Conservation (phyloP, 2,329 filamentous ascomycete genomes). For the Hymenoscyphus albidus region DNA sequence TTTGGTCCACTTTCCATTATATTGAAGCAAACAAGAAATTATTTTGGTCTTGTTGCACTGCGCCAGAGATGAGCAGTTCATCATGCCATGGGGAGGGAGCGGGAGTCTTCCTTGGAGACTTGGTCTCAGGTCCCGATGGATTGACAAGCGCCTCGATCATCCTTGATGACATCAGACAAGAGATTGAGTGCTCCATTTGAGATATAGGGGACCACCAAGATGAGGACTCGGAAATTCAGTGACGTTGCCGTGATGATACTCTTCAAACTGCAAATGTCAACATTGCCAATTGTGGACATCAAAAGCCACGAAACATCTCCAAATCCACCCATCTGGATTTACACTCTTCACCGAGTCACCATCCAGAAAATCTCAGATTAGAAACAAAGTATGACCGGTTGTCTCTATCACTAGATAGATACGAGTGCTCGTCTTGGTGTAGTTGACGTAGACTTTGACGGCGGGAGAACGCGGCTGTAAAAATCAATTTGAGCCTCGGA, state of each 20-base stretch:
- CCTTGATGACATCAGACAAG: background rate
- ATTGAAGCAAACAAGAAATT: background rate
- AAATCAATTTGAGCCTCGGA: background rate
- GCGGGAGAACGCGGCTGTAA: background rate
- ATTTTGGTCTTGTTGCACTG: background rate
- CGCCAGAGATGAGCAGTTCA: background rate
- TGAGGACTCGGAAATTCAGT: background rate
- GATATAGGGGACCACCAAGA: background rate
- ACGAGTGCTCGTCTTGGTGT: background rate
- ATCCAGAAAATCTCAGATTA: background rate
- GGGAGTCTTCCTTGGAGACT: constrained; percentile 1
- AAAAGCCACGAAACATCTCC: background rate
- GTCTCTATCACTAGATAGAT: background rate
- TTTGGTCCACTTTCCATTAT: background rate
- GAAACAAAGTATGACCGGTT: background rate
- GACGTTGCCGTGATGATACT: background rate
- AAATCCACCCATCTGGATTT: background rate
- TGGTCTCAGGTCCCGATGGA: background rate
- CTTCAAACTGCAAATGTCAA: background rate
- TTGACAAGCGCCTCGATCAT: background rate
- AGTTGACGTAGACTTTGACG: background rate
- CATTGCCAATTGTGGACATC: background rate
- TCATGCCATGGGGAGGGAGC: background rate
- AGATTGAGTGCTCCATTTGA: background rate
- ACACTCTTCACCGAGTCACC: background rate